Conservation (phyloP, 768 basidiomycete genomes). For the Suillus tomentosus region DNA sequence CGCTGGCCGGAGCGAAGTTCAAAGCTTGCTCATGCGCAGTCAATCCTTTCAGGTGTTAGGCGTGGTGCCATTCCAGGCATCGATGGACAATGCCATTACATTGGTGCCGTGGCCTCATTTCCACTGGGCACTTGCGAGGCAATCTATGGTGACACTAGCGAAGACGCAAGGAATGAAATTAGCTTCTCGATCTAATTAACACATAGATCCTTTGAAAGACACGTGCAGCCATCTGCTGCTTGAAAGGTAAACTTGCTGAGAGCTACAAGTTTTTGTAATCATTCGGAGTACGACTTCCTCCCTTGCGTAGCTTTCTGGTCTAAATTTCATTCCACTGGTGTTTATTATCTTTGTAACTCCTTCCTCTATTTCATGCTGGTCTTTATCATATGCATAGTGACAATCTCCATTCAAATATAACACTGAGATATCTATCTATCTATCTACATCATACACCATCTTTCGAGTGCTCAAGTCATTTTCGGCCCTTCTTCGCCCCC, state of each 20-base stretch:
- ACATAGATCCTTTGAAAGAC: conserved; percentile 83
- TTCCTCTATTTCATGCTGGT: too few relatives aligned
- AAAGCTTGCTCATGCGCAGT: conserved; percentile 87
- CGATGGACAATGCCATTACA: conserved; percentile 46
- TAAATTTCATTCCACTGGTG: too few relatives aligned
- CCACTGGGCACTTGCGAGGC: conserved; percentile 43
- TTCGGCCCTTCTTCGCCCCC: too few relatives aligned
- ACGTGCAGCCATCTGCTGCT: conserved; percentile 86
- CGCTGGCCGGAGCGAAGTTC: conserved; percentile 76
- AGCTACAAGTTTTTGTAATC: conserved; percentile 90
- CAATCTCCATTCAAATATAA: too few relatives aligned
- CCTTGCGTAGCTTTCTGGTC: too few relatives aligned
- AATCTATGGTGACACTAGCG: conserved; percentile 67
- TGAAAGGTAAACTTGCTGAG: conserved; percentile 83
- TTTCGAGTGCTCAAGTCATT: too few relatives aligned
- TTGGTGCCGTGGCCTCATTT: conserved; percentile 17
- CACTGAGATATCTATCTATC: too few relatives aligned
- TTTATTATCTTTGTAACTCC: too few relatives aligned
- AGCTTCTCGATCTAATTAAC: conserved; percentile 95
- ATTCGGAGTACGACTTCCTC: conserved; percentile 56
- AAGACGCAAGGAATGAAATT: conserved; percentile 93
- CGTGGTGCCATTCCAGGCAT: conserved; percentile 40
- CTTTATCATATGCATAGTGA: too few relatives aligned
- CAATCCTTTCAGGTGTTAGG: conserved; percentile 78
- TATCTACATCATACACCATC: too few relatives aligned